phyloP scores from a whole-genome alignment of 78 protist genomes.

The Monocercomonoides exilis region DNA sequence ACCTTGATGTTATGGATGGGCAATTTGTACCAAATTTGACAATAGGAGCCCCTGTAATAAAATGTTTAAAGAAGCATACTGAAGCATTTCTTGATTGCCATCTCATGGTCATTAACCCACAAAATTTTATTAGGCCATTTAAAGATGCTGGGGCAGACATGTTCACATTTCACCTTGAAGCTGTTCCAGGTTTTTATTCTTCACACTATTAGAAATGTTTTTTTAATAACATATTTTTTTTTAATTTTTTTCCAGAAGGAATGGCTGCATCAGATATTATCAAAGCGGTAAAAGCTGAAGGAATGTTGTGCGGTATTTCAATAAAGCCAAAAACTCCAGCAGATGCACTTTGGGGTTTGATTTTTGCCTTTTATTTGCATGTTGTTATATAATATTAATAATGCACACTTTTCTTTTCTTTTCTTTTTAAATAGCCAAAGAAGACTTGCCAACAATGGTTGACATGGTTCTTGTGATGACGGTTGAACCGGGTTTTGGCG shows the following conservation, averaged over 20 bases:
- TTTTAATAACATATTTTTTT: not conserved
- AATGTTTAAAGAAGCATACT: slow-evolving; percentile 70
- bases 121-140: slow-evolving; percentile 17
- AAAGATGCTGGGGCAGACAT: slow-evolving; percentile 63
- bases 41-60: slow-evolving; percentile 82
- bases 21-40: slow-evolving; percentile 96
- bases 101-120: slow-evolving; percentile 81
- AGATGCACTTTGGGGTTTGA: not conserved
- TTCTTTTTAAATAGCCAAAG: not conserved
- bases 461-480: slow-evolving; percentile 92
- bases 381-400: not conserved
- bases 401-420: not conserved
- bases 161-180: slow-evolving; percentile 91
- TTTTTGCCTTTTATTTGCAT: not conserved
- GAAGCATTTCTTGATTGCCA: slow-evolving; percentile 85
- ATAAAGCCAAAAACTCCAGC: slow-evolving; percentile 87
- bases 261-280: slow-evolving; percentile 13
- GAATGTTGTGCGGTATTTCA: slow-evolving; percentile 74
- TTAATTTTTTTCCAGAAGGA: not conserved
- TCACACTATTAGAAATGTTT: no score
- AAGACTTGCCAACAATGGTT: not conserved
- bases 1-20: slow-evolving; percentile 92
- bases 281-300: slow-evolving; percentile 36
- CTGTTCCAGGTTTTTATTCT: no score
- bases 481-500: slow-evolving; percentile 99